Percentiles rank a stretch among this genome's conserved stretches.
Conservation (phyloP, 768 basidiomycete species). For the Scleroderma bovista region DNA sequence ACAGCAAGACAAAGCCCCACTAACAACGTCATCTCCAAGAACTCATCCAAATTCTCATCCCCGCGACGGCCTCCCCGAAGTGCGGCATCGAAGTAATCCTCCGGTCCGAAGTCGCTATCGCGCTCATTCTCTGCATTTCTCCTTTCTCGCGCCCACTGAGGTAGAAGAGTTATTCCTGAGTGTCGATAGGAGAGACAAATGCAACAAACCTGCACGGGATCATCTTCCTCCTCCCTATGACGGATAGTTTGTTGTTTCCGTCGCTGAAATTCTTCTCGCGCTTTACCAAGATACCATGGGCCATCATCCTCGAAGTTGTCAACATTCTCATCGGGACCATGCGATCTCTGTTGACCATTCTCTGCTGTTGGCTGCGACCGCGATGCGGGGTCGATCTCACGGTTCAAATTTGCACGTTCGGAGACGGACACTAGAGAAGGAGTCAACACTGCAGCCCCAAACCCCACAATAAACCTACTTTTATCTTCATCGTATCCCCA, state of each 20-base stretch:
- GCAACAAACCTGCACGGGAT: slow-evolving; percentile 61
- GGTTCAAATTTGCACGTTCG: slow-evolving; percentile 16
- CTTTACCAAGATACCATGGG: slow-evolving; percentile 80
- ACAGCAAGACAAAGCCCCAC: slow-evolving; percentile 68
- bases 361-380: not conserved
- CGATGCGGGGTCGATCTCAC: slow-evolving; percentile 21
- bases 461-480: slow-evolving; percentile 7
- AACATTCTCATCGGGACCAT: slow-evolving; percentile 20
- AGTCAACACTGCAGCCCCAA: slow-evolving; percentile 5
- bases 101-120: slow-evolving; percentile 71
- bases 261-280: slow-evolving; percentile 71
- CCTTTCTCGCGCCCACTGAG: slow-evolving; percentile 74
- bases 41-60: slow-evolving; percentile 64
- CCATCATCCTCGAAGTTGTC: slow-evolving; percentile 43
- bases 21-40: slow-evolving; percentile 75
- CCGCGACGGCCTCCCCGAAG: slow-evolving; percentile 54
- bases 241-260: slow-evolving; percentile 36
- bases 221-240: slow-evolving; percentile 50
- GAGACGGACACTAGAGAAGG: slow-evolving; percentile 17
- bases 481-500: slow-evolving; percentile 57
- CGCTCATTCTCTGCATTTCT: slow-evolving; percentile 67
- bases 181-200: not conserved
- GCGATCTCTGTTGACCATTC: slow-evolving; percentile 2
- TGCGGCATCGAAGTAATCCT: slow-evolving; percentile 76
- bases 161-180: slow-evolving; percentile 5